phyloP scores from a whole-genome alignment of 108 stramenopile genomes.

The Pseudonitzschia delicatissima region DNA sequence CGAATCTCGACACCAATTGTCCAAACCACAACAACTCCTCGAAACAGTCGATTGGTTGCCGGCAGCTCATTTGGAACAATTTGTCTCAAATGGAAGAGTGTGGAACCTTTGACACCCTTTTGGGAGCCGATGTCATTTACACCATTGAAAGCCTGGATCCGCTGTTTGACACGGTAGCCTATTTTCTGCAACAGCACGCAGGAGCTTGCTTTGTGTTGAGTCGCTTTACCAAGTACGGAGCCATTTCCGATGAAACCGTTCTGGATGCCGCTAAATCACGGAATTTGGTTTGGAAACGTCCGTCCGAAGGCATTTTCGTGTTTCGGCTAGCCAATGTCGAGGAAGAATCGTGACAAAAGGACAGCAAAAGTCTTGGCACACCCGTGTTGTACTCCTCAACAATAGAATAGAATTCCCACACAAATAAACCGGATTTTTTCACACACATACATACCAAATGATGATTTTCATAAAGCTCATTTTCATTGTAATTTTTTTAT shows the following conservation, averaged over 20 bases:
- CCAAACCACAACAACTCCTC: not conserved
- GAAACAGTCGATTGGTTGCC: constrained; percentile 35
- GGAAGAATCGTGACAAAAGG: no score
- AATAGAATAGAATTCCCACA: no score
- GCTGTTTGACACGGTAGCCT: constrained; percentile 22
- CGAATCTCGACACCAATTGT: constrained; percentile 29
- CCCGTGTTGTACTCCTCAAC: no score
- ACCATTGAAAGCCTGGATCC: constrained; percentile 22
- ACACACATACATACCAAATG: no score
- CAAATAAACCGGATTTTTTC: no score
- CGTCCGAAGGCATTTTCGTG: constrained; percentile 36
- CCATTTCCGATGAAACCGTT: constrained; percentile 29
- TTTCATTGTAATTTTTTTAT: no score
- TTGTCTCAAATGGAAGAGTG: constrained; percentile 1
- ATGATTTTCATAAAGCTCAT: no score
- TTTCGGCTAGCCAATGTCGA: not conserved
- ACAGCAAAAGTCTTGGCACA: no score
- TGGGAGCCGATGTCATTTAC: constrained; percentile 27
- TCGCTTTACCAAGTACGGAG: constrained; percentile 35
- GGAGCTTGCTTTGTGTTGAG: not conserved
- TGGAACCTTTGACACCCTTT: constrained; percentile 64
- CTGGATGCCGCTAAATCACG: constrained; percentile 29
- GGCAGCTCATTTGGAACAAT: constrained; percentile 70
- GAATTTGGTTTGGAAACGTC: constrained; percentile 25
- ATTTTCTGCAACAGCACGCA: not conserved